Base-by-base conservation (phyloP, 179 eudicot genomes). In the Corrigiola litoralis region DNA sequence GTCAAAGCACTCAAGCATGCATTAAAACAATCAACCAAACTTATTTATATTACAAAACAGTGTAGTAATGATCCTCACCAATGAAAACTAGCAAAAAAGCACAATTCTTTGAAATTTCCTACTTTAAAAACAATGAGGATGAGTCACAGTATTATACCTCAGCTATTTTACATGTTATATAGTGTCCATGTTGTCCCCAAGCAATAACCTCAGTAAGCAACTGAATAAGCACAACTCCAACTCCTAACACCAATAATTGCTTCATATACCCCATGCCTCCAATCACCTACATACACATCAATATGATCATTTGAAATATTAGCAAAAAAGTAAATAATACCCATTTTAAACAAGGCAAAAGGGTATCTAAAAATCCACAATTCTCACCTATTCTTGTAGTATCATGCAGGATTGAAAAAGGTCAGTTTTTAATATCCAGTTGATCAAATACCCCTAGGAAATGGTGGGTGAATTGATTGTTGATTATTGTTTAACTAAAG, bases 101-200 rank as follows among this genome's bases (percentile, higher is more conserved):
- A 62, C 38, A 58, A 49, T 27, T 34, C n/a, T 25, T 6, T 21
- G 0, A n/a, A 58, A 27, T 38, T 41, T 27, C 41, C 24, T 17
- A 36, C 3, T 28, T 13, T 6, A 46, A 56, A 48, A 20, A 1
- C 13, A 44, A 37, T 18, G 38, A 29, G 33, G 18, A 44, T 16
- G 38, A 61, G 65, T 45, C 23, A 53, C 20, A 46, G 50, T 36
- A 6, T 14, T 20, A 59, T 71, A 90, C 95, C 97, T 90, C 80
- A 27, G 95, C 91, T 23, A 87, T 85, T 73, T 82, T 85, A 59
- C 95, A 90, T 17, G 75, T 59, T 12, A 73, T 72, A 70, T 77
- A 87, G 54, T 87, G 95, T 6, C 95, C 95, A 60, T 87, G 84
- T 45, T 82, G 82, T 47, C 95, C 96, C 96, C 97, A 90, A 36